phyloP scores from a whole-genome alignment of 306 rosid genomes.

The Malus asiatica region DNA sequence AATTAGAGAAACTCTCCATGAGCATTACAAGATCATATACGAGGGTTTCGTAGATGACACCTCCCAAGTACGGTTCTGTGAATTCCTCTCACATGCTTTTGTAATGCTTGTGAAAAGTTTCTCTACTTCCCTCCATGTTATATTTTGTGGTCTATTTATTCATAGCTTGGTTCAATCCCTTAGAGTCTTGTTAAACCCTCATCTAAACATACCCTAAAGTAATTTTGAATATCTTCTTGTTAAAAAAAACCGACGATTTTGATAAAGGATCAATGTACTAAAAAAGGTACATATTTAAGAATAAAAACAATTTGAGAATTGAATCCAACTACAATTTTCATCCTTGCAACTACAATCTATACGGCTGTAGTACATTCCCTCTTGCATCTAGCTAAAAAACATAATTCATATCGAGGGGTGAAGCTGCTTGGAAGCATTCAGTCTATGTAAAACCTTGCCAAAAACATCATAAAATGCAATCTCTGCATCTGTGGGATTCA shows the following conservation, averaged over 20 bases:
- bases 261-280: neutral
- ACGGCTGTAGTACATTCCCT: neutral
- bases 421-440: conserved; percentile 31
- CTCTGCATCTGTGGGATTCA: conserved; percentile 31
- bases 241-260: neutral
- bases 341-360: neutral
- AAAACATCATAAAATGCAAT: conserved; percentile 46
- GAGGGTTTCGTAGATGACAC: too few species aligned
- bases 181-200: too few species aligned
- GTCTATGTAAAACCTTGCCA: conserved; percentile 46
- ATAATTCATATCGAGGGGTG: conserved; percentile 1
- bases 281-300: neutral
- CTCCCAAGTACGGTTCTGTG: too few species aligned
- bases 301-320: neutral
- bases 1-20: too few species aligned
- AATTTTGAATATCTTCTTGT: too few species aligned
- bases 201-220: too few species aligned
- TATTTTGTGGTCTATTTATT: too few species aligned
- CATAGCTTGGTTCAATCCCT: too few species aligned
- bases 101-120: too few species aligned
- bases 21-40: too few species aligned
- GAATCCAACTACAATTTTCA: neutral
- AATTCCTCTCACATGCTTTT: too few species aligned
- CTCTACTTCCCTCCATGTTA: too few species aligned
- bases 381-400: neutral